A percentile compares a stretch with the other conserved stretches of the same genome.
Conservation (phyloP, 2,329 filamentous ascomycete species). For the Xenoacremonium recifei region DNA sequence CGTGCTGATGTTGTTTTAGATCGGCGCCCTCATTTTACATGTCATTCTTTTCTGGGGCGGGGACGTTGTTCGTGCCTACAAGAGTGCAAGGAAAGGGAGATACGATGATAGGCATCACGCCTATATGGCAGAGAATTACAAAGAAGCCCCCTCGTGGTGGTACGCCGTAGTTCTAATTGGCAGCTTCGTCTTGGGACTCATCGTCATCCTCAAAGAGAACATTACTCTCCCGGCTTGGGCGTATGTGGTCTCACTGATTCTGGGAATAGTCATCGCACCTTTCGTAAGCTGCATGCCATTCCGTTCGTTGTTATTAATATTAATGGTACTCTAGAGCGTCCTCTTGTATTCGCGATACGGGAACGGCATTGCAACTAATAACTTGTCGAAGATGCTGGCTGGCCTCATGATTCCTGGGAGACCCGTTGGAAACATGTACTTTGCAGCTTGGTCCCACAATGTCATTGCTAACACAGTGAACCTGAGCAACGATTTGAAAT, state of each 20-base stretch:
- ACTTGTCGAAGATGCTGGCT: slow-evolving; percentile 56
- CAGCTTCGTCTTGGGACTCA: slow-evolving; percentile 45
- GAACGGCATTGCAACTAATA: slow-evolving; percentile 58
- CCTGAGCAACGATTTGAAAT: slow-evolving; percentile 53
- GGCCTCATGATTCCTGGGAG: slow-evolving; percentile 49
- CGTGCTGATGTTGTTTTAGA: slow-evolving; percentile 31
- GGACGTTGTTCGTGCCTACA: slow-evolving; percentile 48
- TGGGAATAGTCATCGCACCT: slow-evolving; percentile 48
- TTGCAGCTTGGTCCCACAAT: slow-evolving; percentile 58
- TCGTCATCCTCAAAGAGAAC: slow-evolving; percentile 45
- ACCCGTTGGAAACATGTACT: slow-evolving; percentile 57
- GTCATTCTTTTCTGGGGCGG: slow-evolving; percentile 54
- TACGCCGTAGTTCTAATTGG: slow-evolving; percentile 39
- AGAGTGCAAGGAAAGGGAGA: slow-evolving; percentile 40
- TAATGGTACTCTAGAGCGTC: slow-evolving; percentile 38
- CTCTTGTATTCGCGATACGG: slow-evolving; percentile 52
- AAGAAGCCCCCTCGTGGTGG: slow-evolving; percentile 50
- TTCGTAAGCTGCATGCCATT: slow-evolving; percentile 33
- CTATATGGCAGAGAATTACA: slow-evolving; percentile 52
- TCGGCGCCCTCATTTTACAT: slow-evolving; percentile 54
- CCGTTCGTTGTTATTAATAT: neutral
- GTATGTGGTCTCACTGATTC: slow-evolving; percentile 43
- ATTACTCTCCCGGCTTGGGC: slow-evolving; percentile 47
- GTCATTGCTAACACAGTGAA: slow-evolving; percentile 51
- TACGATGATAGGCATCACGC: slow-evolving; percentile 51